phyloP scores from a whole-genome alignment of 371 early-diverging fungal species.

The Mortierella sp. region DNA sequence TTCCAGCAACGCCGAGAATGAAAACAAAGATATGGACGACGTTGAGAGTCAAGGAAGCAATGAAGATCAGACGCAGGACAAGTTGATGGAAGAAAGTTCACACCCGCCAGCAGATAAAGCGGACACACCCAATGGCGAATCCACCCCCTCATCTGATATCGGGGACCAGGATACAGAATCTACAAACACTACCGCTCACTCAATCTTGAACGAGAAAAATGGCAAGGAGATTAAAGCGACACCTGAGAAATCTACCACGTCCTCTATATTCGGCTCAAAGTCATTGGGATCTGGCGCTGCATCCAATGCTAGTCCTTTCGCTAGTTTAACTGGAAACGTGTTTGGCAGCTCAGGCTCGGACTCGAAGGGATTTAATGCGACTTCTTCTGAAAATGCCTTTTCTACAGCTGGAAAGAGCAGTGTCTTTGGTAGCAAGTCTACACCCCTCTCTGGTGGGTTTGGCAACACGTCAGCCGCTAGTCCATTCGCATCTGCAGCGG shows the following conservation, averaged over 20 bases:
- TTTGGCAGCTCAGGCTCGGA: slow-evolving; percentile 42
- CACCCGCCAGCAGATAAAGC: slow-evolving; percentile 7
- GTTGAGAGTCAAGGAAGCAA: slow-evolving; percentile 44
- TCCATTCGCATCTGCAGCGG: slow-evolving; percentile 16
- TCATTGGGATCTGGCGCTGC: slow-evolving; percentile 33
- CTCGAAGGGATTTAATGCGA: slow-evolving; percentile 18
- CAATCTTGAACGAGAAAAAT: not conserved
- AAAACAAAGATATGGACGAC: slow-evolving; percentile 51
- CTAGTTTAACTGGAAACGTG: slow-evolving; percentile 26
- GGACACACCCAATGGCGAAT: slow-evolving; percentile 15
- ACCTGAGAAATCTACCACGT: slow-evolving; percentile 3
- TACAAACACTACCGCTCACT: slow-evolving; percentile 1
- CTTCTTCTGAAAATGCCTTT: slow-evolving; percentile 35
- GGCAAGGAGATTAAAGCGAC: slow-evolving; percentile 10
- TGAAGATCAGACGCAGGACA: slow-evolving; percentile 27
- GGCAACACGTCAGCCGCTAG: slow-evolving; percentile 19
- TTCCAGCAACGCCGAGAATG: not conserved
- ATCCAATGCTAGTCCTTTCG: slow-evolving; percentile 43
- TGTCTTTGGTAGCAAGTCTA: slow-evolving; percentile 29
- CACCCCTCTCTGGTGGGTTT: slow-evolving; percentile 23
- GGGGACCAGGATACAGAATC: slow-evolving; percentile 20
- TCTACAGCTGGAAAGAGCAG: slow-evolving; percentile 28
- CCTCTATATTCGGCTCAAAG: slow-evolving; percentile 14
- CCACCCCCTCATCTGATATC: slow-evolving; percentile 24
- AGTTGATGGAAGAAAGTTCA: slow-evolving; percentile 34